Percentiles rank a stretch among this genome's conserved stretches.
Evolutionary conservation across 352 stramenopile species (phyloP).

Genomic region (Peronosclerospora sorghi): DNA sequence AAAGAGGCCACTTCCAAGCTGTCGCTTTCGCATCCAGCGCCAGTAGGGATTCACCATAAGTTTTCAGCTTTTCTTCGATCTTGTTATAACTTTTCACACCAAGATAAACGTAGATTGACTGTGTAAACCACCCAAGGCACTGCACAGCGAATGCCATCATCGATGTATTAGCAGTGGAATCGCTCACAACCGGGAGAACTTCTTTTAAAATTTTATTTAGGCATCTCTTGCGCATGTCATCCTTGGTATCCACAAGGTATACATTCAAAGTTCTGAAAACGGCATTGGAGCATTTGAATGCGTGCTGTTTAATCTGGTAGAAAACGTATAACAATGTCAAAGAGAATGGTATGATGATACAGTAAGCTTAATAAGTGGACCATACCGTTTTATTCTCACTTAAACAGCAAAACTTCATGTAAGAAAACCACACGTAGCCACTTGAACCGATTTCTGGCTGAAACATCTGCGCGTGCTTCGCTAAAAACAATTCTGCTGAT

Average conservation of each 20-base stretch:
- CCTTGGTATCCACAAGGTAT: constrained; percentile 27
- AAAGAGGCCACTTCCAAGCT: constrained; percentile 44
- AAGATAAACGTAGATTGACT: constrained; percentile 40
- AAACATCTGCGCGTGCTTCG: constrained; percentile 32
- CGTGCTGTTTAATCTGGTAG: constrained; percentile 55
- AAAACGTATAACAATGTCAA: constrained; percentile 1
- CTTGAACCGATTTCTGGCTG: constrained; percentile 41
- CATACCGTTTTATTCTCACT: constrained; percentile 66
- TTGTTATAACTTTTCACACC: constrained; percentile 38
- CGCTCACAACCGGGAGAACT: constrained; percentile 44
- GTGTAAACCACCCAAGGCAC: constrained; percentile 34
- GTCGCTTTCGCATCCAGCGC: constrained; percentile 38
- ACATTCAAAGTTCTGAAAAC: constrained; percentile 33
- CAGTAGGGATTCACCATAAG: constrained; percentile 59
- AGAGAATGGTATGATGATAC: not conserved
- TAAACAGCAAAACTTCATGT: constrained; percentile 57
- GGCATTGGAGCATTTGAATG: constrained; percentile 33
- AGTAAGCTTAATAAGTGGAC: not conserved
- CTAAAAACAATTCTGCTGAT: constrained; percentile 40
- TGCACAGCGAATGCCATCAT: constrained; percentile 45
- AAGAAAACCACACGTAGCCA: constrained; percentile 44
- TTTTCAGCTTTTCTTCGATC: constrained; percentile 56
- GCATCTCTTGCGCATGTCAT: constrained; percentile 47
- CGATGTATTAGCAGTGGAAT: constrained; percentile 23
- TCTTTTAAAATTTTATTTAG: constrained; percentile 71